phyloP scores from a whole-genome alignment of 257 asterid species.

The Euphrasia confusa region DNA sequence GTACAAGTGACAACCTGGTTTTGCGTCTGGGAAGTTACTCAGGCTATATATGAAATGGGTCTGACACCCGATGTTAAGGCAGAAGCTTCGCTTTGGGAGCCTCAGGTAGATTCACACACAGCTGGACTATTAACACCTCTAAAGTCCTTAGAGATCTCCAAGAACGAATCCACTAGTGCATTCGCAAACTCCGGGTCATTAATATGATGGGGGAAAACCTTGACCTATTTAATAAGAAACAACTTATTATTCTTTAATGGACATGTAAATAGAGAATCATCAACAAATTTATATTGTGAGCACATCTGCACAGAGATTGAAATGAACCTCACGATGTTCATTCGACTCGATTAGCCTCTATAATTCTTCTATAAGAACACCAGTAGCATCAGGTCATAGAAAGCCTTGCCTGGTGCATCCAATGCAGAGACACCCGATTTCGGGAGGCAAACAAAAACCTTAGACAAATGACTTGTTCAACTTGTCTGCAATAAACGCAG shows the following conservation, averaged over 20 bases:
- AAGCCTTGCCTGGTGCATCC: conserved; percentile 83
- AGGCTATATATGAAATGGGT: conserved; percentile 44
- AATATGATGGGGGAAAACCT: conserved; percentile 71
- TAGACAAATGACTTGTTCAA: conserved; percentile 69
- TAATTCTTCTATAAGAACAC: conserved; percentile 57
- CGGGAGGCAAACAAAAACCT: conserved; percentile 74
- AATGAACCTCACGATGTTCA: conserved; percentile 66
- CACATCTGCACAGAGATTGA: conserved; percentile 5
- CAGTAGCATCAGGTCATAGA: conserved; percentile 74
- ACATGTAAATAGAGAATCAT: conserved; percentile 8
- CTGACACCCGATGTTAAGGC: conserved; percentile 23
- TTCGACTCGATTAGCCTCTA: conserved; percentile 53
- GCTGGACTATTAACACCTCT: conserved; percentile 32
- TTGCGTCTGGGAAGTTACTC: conserved; percentile 80
- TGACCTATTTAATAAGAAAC: conserved; percentile 47
- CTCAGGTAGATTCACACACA: conserved; percentile 32
- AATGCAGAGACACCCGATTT: conserved; percentile 81
- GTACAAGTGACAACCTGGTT: conserved; percentile 47
- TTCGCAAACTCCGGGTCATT: conserved; percentile 81
- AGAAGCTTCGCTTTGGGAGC: conserved; percentile 33
- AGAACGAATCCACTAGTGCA: conserved; percentile 73
- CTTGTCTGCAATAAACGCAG: conserved; percentile 82
- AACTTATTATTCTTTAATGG: conserved; percentile 12
- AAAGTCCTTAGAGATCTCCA: conserved; percentile 42
- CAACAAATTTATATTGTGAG: conserved; percentile 1